Base-by-base conservation (phyloP, 441 rosid species). In the Erodium moschatum region DNA sequence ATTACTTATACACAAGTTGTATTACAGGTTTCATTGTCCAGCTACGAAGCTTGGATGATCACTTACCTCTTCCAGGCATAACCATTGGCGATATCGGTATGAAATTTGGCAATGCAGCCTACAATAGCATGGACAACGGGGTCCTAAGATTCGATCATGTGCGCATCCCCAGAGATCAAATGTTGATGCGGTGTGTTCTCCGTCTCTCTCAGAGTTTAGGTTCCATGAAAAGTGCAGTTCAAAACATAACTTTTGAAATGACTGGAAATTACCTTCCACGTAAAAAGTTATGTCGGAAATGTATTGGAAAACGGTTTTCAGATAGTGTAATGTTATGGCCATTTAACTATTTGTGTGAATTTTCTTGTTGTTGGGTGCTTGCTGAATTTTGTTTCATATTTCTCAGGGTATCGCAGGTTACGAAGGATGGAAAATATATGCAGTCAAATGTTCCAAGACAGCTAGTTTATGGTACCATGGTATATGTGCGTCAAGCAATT, bases 101-200 rank as follows among this genome's bases (percentile, higher is more conserved):
- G 73, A 93, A 93, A 74, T 86, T 93, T 72, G 98, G 98, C 46
- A 86, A 72, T 70, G 98, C 97, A 21, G 97, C 97, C 42, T 85
- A 87, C 74, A 93, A 91, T 78, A 78, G 85, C 75, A 86, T 91
- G 97, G 98, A 93, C 79, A 93, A 93, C 64, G 97, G 98, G 72
- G 82, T 90, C 72, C 84, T 91, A 78, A 85, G 79, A 82, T 91
- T 93, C 78, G 90, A 91, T 82, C 84, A 88, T 52, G 90, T 91
- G 74, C 90, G 92, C 73, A 89, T 93, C 73, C 98, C 97, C 16
- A 86, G 96, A 74, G 73, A 89, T 76, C 97, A 91, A 79, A 89
- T 93, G 98, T 77, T 93, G 76, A 88, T 87, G 96, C 78, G 96
- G 97, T 93, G 67, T 52, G 83, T 79, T 70, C 60, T 15, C 64